These are phyloP conservation scores for Diaporthe australafricana DNA, from an alignment of 2,329 filamentous ascomycete genomes.

Conservation along the genomic window DNA sequence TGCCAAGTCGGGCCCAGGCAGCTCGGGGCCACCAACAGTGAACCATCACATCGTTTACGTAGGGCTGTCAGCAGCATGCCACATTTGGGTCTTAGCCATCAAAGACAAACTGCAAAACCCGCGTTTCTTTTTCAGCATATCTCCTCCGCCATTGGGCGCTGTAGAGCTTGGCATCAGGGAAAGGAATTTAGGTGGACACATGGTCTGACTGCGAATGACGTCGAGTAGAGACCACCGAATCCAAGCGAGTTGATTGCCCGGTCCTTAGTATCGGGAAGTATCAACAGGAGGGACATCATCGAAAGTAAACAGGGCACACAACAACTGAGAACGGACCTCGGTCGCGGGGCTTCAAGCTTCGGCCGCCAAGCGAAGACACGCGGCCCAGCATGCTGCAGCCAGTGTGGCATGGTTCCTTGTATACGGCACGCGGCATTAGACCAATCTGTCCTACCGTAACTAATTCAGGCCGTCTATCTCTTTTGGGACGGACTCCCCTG, in stretches of 20 bases:
- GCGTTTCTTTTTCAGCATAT: background rate
- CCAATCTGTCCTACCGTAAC: background rate
- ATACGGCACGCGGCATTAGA: background rate
- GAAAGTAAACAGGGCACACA: background rate
- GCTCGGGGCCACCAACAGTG: background rate
- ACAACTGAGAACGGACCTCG: background rate
- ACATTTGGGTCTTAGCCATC: background rate
- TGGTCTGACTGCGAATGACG: background rate
- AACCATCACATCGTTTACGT: background rate
- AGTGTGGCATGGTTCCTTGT: background rate
- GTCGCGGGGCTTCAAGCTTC: background rate
- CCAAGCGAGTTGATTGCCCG: no score
- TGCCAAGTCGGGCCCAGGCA: constrained; percentile 7
- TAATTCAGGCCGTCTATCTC: background rate
- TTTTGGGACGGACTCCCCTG: no score
- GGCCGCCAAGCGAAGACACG: background rate
- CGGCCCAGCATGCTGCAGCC: background rate
- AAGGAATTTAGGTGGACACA: no score
- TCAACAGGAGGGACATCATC: background rate
- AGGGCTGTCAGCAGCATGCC: constrained; percentile 12
- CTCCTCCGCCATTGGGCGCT: no score
- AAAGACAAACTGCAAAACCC: no score
- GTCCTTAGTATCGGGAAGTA: no score
- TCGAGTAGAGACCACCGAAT: background rate
- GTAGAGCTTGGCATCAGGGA: background rate